Base-by-base conservation (phyloP, 2,329 filamentous ascomycete species). In the Teratosphaeria epicoccoides region DNA sequence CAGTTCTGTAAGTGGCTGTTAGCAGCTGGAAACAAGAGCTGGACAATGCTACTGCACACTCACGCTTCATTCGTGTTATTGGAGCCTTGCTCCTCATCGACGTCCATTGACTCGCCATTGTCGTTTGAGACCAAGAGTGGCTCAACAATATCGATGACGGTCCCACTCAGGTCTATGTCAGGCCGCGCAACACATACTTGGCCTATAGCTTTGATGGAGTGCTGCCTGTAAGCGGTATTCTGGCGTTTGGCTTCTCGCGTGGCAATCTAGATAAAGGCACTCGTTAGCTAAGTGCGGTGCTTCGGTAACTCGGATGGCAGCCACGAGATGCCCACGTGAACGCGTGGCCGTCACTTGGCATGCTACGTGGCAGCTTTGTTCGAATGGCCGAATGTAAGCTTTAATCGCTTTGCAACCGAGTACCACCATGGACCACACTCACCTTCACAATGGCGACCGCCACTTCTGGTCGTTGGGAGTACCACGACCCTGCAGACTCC, bases 191-290 rank as follows among this genome's bases (percentile, higher is more conserved):
- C 77, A n/a, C 82, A 79, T 61, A 91, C 86, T 50, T 81, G 76
- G 63, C 87, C 89, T 4, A 96, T 73, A 28, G 81, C 82, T 50
- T 74, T 73, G 56, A 95, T 79, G 0, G 87, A 87, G 67, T 87
- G 77, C 20, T 85, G 84, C 12, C 87, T 81, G 68, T 97, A 98
- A 6, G 76, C 75, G n/a, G 83, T 80, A 63, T 96, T 96, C 64
- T 90, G 91, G 26, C 93, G 81, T 73, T 93, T 96, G 7, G 89
- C 89, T 76, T 98, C 93, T 52, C 91, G 80, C 14, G 91, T 68
- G 4, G 80, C 80, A 57, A 95, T 85, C 77, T 90, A 26, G 10
- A 9, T 1, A 17, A 40, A 20, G 33, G 20, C 14, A 20, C n/a
- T 17, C 4, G 33, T 40, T 17, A 40, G 33, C 33, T 17, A 40